Base-by-base conservation (phyloP, 306 rosid genomes). In the Calophaca sinica region DNA sequence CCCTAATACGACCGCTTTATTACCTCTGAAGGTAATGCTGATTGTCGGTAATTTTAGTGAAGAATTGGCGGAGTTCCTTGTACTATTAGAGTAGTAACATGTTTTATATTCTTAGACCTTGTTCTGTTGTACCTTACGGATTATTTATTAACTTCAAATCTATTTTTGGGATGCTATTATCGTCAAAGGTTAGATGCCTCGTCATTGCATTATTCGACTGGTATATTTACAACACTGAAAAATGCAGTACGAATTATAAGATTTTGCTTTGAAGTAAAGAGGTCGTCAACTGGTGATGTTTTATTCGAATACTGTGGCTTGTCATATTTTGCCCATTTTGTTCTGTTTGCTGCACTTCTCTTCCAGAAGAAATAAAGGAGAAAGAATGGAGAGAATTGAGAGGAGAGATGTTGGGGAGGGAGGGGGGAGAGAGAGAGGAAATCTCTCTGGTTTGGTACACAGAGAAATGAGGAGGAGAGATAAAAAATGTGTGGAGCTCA, bases 71-170 rank as follows among this genome's bases (percentile, higher is more conserved):
- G 59, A 26, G 51, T 50, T 72, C 51, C 65, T 15, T 72, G 80
- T 82, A 72, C 59, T 45, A 73, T 78, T 68, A 49, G 51, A 63
- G 36, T 20, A 82, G 76, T 77, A 52, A 66, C 79, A 5, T 68
- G 50, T 44, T 68, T 61, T 44, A 58, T 50, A 55, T 74, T 52
- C 59, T 71, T 61, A 3, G 41, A 46, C 15, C 46, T 45, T 52
- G 70, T 68, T 41, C n/a, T 52, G 54, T 60, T 77, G 79, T 76
- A 76, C 26, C 54, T 58, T 58, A 9, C 12, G 4, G 57, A 49
- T 44, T 55, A 29, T 70, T 35, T 55, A 48, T 62, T 14, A 35
- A 20, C 12, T 55, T 46, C 60, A 46, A 58, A 77, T 68, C 35
- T 20, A 20, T 46, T 67, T 50, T 54, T 32, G 41, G 31, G 31